These are phyloP conservation scores for Schwanniomyces etchellsii DNA, from an alignment of 1,139 yeast species.

Conservation along the genomic window DNA sequence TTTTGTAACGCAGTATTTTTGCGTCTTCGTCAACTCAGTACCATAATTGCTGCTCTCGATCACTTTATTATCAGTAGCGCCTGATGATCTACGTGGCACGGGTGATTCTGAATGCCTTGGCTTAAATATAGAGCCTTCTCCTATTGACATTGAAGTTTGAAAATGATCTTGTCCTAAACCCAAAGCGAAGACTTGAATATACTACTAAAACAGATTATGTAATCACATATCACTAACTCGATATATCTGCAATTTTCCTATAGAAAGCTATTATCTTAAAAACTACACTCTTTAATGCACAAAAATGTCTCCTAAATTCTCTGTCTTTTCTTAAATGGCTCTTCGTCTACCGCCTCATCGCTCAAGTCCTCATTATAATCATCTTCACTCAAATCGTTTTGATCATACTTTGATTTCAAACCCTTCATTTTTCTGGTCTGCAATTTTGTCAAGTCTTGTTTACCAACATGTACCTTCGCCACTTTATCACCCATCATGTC, in stretches of 20 bases:
- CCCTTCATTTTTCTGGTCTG: constrained; percentile 99
- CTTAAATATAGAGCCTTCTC: constrained; percentile 9
- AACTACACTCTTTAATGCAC: not conserved
- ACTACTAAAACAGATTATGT: constrained; percentile 1
- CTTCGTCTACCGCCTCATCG: constrained; percentile 34
- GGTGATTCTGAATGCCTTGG: constrained; percentile 8
- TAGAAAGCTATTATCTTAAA: not conserved
- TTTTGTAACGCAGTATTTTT: constrained; percentile 53
- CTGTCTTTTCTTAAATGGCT: constrained; percentile 32
- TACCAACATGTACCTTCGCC: constrained; percentile 94
- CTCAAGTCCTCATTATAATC: constrained; percentile 28
- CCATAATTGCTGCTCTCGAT: constrained; percentile 6
- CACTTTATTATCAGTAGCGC: constrained; percentile 2
- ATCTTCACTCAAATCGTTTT: constrained; percentile 43
- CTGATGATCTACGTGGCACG: constrained; percentile 1
- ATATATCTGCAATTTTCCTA: not conserved
- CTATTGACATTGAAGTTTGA: constrained; percentile 9
- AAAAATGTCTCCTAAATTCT: constrained; percentile 16
- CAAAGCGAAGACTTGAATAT: no score
- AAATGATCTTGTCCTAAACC: no score
- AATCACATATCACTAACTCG: constrained; percentile 1
- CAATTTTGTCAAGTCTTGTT: constrained; percentile 82
- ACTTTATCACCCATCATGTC: constrained; percentile 95
- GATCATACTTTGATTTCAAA: constrained; percentile 80
- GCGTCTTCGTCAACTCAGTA: constrained; percentile 54